These are phyloP conservation scores for Ogataea dorogensis DNA, from an alignment of 805 yeast genomes.

Conservation along the genomic window DNA sequence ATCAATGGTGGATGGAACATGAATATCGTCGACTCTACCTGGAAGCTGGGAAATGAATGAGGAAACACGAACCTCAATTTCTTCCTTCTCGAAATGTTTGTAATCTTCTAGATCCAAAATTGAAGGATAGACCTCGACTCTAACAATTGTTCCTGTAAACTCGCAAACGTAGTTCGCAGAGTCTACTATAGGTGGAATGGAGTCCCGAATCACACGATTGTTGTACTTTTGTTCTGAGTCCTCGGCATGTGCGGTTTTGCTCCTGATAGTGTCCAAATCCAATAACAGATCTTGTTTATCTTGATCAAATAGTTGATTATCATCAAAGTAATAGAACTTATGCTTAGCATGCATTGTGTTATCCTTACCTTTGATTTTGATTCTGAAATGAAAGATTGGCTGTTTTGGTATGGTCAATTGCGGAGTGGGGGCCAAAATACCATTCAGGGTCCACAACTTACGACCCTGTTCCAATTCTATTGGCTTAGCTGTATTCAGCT, in stretches of 20 bases:
- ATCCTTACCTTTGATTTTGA: conserved; percentile 28
- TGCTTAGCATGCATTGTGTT: conserved; percentile 21
- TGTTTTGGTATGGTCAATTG: conserved; percentile 17
- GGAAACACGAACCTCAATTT: conserved; percentile 52
- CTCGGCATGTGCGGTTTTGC: neutral
- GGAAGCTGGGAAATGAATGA: conserved; percentile 30
- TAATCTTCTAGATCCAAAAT: conserved; percentile 51
- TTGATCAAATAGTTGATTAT: conserved; percentile 25
- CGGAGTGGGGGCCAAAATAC: conserved; percentile 27
- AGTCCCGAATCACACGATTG: conserved; percentile 15
- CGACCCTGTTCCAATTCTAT: conserved; percentile 10
- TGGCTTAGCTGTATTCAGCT: conserved; percentile 19
- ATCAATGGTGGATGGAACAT: conserved; percentile 50
- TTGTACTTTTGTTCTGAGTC: conserved; percentile 13
- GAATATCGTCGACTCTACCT: conserved; percentile 14
- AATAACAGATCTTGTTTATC: conserved; percentile 27
- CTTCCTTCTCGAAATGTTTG: conserved; percentile 44
- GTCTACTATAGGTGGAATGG: conserved; percentile 41
- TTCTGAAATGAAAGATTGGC: conserved; percentile 28
- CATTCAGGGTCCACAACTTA: conserved; percentile 23
- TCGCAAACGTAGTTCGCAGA: conserved; percentile 47
- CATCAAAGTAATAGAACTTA: conserved; percentile 28
- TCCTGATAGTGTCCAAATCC: conserved; percentile 9
- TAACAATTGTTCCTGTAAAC: conserved; percentile 44
- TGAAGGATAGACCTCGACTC: conserved; percentile 52